Evolutionary conservation across 177 flowering plant species (phyloP).

Genomic region (Vitis hybrid): DNA sequence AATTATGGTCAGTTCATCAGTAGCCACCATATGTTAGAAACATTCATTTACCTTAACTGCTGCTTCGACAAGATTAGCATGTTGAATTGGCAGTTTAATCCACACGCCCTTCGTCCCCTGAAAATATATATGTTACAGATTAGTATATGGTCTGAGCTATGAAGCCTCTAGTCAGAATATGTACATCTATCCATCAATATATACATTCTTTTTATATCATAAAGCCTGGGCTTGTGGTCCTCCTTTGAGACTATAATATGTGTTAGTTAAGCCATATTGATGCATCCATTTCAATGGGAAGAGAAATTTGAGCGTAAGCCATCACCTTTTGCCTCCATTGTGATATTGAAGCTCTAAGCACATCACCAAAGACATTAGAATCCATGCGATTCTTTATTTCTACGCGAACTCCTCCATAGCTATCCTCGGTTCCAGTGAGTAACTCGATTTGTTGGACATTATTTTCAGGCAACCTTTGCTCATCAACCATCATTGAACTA

Average conservation of each 20-base stretch:
- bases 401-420: constrained; percentile 44
- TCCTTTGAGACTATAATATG: too few species aligned
- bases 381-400: constrained; percentile 43
- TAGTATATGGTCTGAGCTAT: not conserved
- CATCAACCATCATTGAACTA: constrained; percentile 1
- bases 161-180: too few species aligned
- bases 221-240: too few species aligned
- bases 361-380: constrained; percentile 22
- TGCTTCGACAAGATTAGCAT: constrained; percentile 43
- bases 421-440: constrained; percentile 33
- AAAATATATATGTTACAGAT: not conserved
- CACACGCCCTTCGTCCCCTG: constrained; percentile 64
- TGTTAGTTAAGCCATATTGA: too few species aligned
- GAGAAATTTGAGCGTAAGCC: not conserved
- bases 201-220: not conserved
- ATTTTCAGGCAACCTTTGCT: constrained; percentile 15
- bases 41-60: constrained; percentile 42
- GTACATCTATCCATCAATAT: too few species aligned
- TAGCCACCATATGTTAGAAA: not conserved
- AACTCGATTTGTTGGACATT: constrained; percentile 17
- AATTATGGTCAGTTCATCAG: not conserved
- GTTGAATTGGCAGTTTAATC: constrained; percentile 53
- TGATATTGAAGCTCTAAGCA: constrained; percentile 39
- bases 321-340: constrained; percentile 48
- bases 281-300: not conserved